Evolutionary conservation across 306 rosid genomes (phyloP), one percentile per base, ranked within the genome.

Genomic region (Gynostemma pentaphyllum): DNA sequence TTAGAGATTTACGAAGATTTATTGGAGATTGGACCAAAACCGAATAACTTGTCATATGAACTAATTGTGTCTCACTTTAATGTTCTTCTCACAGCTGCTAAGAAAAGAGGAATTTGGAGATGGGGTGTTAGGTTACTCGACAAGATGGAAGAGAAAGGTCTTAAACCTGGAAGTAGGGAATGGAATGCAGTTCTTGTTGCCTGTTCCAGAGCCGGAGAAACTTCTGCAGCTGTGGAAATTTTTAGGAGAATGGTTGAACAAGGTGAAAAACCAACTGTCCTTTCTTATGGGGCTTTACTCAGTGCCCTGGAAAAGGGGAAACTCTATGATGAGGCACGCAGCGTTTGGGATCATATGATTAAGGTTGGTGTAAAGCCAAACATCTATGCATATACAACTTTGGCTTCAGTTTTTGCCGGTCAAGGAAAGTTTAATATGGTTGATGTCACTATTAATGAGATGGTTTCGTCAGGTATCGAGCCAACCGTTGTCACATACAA

Each of bases 61-160:
- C 72, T 92, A 57, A 46, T 88, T 36, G 73, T 82, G 30, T 86
- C 99, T 62, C 95, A 92, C 65, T 92, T 88, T 64, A 84, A 80
- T 70, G 14, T 86, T 72, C 95, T 92, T 68, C 95, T 88, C 41
- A 75, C 73, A 54, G 90, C 99, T 59, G 96, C 88, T 41, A 76
- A 68, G 74, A 86, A 75, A 64, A 79, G 70, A 51, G 94, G 95
- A 40, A 79, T 82, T 68, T 92, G 99, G 99, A 92, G 73, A 84
- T 88, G 99, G 96, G 95, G 94, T 46, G 79, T 92, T 21, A 78
- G 83, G 80, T 75, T 92, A 76, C 85, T 88, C n/a, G 82, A 88
- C 95, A 92, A 86, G 75, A 92, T 86, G 99, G 90, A 92, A 75
- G 99, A 81, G 66, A 92, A 86, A 68, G 99, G 99, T 55, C 83